Evolutionary conservation across 148 eudicot genomes (phyloP), one percentile per base, ranked within the genome.

Genomic region (Rhododendron ferrugineum): DNA sequence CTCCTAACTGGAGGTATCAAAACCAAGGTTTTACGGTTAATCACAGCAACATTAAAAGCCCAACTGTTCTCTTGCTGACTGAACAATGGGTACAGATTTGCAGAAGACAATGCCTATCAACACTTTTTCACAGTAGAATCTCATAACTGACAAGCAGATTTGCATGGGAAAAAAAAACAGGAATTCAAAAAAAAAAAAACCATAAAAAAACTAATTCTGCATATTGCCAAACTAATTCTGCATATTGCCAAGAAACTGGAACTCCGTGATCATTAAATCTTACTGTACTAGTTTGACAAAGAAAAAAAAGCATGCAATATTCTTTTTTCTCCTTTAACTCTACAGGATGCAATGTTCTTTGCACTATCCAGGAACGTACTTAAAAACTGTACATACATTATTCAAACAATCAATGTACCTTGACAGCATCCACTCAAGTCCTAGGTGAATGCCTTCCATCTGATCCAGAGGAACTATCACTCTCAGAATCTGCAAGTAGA

Each of bases 381-480:
- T 70, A 68, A 30, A 68, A 28, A 30, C 75, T 30, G 32, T 30
- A 15, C 37, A 60, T 49, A 58, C 32, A 20, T 15, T 44, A 44
- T 34, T 2, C 78, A 85, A 80, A 36, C 8, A 34, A 81, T 26
- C 28, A 81, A 26, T 78, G 36, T 85, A 90, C 92, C 91, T 88
- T 82, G 78, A 87, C 44, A 23, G 22, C 78, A 81, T 80, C 78
- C 86, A 62, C 60, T 86, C 83, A 87, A 83, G 86, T 88, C 84
- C 88, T 79, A 58, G 87, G 93, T 87, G 90, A 93, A 81, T 88
- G 91, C 47, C 92, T 92, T 30, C 85, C 94, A 86, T 96, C 96
- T 36, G 96, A 93, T 47, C 91, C 95, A 84, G 96, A 94, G 82
- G 98, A 93, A 89, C 98, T 94, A 88, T 89, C 92, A 50, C 96